A percentile compares a stretch with the other conserved stretches of the same genome.
phyloP scores from a whole-genome alignment of 164 flowering plant genomes.

The Nymphaea thermarum region DNA sequence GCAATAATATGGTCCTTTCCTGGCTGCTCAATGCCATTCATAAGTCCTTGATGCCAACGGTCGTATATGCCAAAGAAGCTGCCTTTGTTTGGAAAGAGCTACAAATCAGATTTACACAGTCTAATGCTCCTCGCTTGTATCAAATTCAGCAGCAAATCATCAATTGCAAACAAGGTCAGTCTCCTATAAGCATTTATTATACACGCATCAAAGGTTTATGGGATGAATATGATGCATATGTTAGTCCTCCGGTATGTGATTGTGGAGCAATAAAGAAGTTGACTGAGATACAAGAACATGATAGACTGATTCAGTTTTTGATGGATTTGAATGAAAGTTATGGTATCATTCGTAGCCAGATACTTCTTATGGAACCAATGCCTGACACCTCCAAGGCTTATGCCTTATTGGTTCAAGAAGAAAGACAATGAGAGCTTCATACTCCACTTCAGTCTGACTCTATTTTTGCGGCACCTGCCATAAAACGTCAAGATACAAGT shows the following conservation, averaged over 20 bases:
- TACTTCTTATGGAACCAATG: neutral
- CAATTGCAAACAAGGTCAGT: neutral
- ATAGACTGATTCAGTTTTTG: neutral
- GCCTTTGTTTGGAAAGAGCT: conserved; percentile 1
- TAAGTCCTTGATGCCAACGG: neutral
- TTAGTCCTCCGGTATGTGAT: neutral
- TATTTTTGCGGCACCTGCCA: neutral
- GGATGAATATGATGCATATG: conserved; percentile 5
- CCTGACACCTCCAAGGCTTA: neutral
- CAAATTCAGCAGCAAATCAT: neutral
- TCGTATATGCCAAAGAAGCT: conserved; percentile 6
- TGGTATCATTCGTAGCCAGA: neutral
- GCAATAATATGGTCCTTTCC: conserved; percentile 4
- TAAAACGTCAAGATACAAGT: too few relatives aligned
- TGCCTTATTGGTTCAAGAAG: neutral
- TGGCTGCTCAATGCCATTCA: conserved; percentile 4
- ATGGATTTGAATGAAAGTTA: neutral
- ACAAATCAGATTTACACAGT: neutral
- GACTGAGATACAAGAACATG: neutral
- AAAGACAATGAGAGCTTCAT: neutral
- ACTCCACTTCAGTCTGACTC: neutral
- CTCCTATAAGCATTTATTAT: neutral
- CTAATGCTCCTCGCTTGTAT: neutral
- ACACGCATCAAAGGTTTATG: neutral
- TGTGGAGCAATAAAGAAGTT: neutral